Evolutionary conservation across 106 monocot species (phyloP), one percentile per base, ranked within the genome.

Genomic region (Phalaenopsis aphrodite): DNA sequence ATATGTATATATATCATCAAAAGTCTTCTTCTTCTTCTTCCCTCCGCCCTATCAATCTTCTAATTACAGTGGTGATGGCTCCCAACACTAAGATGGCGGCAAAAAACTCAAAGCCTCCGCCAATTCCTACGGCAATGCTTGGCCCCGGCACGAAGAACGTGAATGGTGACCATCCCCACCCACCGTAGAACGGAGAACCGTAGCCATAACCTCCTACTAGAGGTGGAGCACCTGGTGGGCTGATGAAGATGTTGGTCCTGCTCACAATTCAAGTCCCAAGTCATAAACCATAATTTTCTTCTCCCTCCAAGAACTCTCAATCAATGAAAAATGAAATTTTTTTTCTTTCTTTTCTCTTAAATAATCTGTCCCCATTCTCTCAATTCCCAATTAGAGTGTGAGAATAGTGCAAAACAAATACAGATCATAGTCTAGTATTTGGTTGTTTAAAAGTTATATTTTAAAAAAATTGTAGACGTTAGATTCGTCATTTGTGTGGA

Each of bases 121-220:
- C 98, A 37, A 91, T 39, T 1, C 98, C 98, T 4, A 99, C 86
- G 0, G 91, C 98, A 0, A 91, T 84, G 66, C 88, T 83, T 0
- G 98, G 98, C n/a, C 98, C 98, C 0, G 98, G 94, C 2, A 83
- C 84, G 77, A 93, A 99, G 87, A 88, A 94, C 24, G 88, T 79
- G 88, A 99, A 98, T 3, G 98, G 98, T 3, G 98, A 99, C 92
- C 89, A 99, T 11, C 98, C 98, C 49, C 80, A 95, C 14, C 92
- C 91, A 23, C 92, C 89, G 66, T 84, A 95, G 73, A 82, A 89
- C 0, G 91, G 89, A 23, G 75, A 75, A 0, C 91, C 94, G 61
- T 87, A 87, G 11, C 95, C 95, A 41, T 95, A 95, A 9, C 98
- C 94, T 5, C 98, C 98, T 7, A 88, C 64, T 3, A 99, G 85